phyloP scores from a whole-genome alignment of 306 rosid species.

The Crataegus laevigata region DNA sequence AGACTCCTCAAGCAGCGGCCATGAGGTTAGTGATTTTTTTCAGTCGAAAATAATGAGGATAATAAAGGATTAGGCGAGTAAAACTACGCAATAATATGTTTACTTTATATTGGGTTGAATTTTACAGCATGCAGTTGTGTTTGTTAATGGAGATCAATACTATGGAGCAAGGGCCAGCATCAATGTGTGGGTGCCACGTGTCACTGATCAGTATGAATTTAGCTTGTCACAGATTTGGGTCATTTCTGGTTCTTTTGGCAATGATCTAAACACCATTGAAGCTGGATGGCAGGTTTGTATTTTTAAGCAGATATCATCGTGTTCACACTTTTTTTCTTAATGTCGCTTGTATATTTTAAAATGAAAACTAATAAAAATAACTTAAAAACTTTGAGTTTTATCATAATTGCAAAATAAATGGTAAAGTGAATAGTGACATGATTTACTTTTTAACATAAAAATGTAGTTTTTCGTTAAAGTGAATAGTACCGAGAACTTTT shows the following conservation, averaged over 20 bases:
- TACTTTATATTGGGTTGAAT: neutral
- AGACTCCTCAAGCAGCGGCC: slow-evolving; percentile 80
- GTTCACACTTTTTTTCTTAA: neutral
- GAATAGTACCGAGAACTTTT: too few species aligned
- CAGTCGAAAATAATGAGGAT: too few species aligned
- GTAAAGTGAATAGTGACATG: too few species aligned
- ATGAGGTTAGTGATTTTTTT: slow-evolving; percentile 53
- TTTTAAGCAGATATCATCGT: neutral
- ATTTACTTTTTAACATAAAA: too few species aligned
- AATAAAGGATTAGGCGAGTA: neutral
- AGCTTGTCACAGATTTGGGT: slow-evolving; percentile 97
- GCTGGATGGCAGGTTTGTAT: slow-evolving; percentile 96
- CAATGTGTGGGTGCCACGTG: slow-evolving; percentile 82
- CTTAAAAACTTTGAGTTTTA: too few species aligned
- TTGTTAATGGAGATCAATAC: slow-evolving; percentile 88
- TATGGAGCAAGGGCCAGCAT: slow-evolving; percentile 95
- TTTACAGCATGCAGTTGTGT: slow-evolving; percentile 90
- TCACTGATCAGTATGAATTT: slow-evolving; percentile 73
- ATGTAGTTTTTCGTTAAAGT: too few species aligned
- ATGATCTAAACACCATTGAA: slow-evolving; percentile 91
- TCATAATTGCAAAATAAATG: too few species aligned
- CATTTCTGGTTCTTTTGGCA: slow-evolving; percentile 86
- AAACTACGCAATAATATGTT: neutral
- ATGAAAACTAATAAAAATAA: too few species aligned
- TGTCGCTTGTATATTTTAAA: neutral